These are phyloP conservation scores for Coemansia reversa DNA, from an alignment of 192 early-diverging fungal species.

Conservation along the genomic window DNA sequence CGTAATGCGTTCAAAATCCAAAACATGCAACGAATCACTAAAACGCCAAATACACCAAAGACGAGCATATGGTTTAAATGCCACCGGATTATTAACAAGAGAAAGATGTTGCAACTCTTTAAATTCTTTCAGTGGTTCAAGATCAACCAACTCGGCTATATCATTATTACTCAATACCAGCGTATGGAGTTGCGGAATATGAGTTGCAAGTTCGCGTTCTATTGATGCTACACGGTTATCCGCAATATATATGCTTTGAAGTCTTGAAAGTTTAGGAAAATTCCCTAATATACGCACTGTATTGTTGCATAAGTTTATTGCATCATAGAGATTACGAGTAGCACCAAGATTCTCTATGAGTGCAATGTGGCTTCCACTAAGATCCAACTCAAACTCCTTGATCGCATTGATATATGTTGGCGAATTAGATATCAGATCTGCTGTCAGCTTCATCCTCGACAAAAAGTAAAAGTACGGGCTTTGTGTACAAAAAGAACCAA, in stretches of 20 bases:
- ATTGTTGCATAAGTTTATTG: conserved; percentile 92
- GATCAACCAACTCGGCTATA: conserved; percentile 78
- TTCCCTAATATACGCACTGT: conserved; percentile 81
- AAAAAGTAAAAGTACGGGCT: too few relatives aligned
- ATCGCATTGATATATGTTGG: conserved; percentile 80
- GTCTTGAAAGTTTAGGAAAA: conserved; percentile 79
- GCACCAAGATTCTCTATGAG: conserved; percentile 93
- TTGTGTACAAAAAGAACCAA: neutral
- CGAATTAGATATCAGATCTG: conserved; percentile 66
- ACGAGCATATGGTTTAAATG: conserved; percentile 78
- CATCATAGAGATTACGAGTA: conserved; percentile 91
- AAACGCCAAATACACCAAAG: conserved; percentile 80
- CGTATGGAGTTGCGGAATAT: conserved; percentile 73
- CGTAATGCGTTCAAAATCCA: conserved; percentile 83
- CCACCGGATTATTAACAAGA: conserved; percentile 89
- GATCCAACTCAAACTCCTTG: conserved; percentile 85
- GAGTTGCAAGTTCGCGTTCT: conserved; percentile 62
- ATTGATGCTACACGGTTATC: conserved; percentile 90
- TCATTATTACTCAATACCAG: conserved; percentile 88
- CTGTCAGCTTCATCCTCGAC: conserved; percentile 68
- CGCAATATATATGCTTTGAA: conserved; percentile 71
- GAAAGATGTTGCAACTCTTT: conserved; percentile 60
- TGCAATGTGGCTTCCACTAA: conserved; percentile 85
- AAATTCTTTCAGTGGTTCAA: conserved; percentile 67
- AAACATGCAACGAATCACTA: conserved; percentile 64